Evolutionary conservation across 108 stramenopile species (phyloP).

Genomic region (Nitzschia sp.): DNA sequence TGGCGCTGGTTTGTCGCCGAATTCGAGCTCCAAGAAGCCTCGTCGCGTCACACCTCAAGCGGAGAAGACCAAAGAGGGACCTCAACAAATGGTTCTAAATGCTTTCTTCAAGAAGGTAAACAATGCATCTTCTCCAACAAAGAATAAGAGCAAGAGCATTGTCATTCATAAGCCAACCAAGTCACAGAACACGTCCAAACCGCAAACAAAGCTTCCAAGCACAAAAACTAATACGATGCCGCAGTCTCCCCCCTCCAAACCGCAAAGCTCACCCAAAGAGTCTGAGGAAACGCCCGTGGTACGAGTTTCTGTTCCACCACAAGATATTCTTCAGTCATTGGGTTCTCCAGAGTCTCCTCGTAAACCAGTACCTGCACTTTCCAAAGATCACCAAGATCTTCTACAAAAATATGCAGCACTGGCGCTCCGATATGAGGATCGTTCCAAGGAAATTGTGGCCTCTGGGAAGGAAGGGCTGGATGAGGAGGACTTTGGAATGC

Average conservation of each 20-base stretch:
- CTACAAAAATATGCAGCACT: constrained; percentile 21
- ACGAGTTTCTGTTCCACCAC: neutral
- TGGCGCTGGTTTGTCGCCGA: neutral
- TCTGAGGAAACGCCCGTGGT: neutral
- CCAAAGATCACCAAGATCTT: constrained; percentile 1
- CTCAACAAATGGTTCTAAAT: neutral
- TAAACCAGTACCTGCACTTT: neutral
- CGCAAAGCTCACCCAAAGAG: neutral
- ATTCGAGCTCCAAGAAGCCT: neutral
- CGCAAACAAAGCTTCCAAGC: neutral
- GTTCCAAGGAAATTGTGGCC: constrained; percentile 20
- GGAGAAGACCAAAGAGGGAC: neutral
- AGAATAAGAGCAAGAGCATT: neutral
- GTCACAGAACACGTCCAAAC: neutral
- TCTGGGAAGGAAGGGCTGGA: constrained; percentile 2
- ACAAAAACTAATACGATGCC: neutral
- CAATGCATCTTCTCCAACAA: neutral
- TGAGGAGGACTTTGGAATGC: constrained; percentile 27
- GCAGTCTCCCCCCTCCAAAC: neutral
- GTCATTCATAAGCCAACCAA: neutral
- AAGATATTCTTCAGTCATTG: neutral
- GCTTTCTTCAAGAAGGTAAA: neutral
- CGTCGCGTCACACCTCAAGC: neutral
- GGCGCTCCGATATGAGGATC: constrained; percentile 13
- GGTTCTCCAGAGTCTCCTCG: neutral